Base-by-base conservation (phyloP, 1,284 basidiomycete genomes). In the Pseudozyma sp. region DNA sequence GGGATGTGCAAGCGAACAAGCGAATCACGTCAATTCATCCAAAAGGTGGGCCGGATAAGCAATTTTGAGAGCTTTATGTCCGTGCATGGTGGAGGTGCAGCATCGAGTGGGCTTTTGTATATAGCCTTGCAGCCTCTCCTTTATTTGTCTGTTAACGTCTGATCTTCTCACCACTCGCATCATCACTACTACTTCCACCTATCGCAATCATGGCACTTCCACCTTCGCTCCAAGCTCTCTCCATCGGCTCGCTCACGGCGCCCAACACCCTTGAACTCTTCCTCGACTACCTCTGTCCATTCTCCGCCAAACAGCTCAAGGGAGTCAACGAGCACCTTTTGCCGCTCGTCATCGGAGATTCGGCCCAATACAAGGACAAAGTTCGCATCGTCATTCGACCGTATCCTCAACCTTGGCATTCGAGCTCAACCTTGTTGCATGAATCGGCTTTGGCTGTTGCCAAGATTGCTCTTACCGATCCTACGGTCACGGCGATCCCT, bases 201-300 rank as follows among this genome's bases (percentile, higher is more conserved):
- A 19, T n/a, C 11, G 2, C 50, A 49, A 61, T 19, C 51, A 96
- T 96, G 94, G 91, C 94, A 58, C 88, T 96, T 52, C 92, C 92
- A 86, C 92, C 92, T 6, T 89, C 89, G 52, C 89, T 96, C 58
- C 87, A 88, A 31, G 90, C 92, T 56, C 88, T 93, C 52, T 86
- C 92, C 52, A 88, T 95, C 75, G 95, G 95, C 39, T 85, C 84
- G 21, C 85, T 87, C 49, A 85, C 89, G 38, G 89, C 93, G 0
- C 90, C 91, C 0, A 93, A 97, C 82, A 93, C 92, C 1, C 88
- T 97, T 60, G 94, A 96, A 69, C 87, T 95, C 59, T 94, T 92
- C 85, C 43, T 77, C 18, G 75, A 79, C 68, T 77, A 77, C 21
- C 65, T 73, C n/a, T 77, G 70, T 83, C 94, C 94, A 0, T 95